These are phyloP conservation scores for Vigna radiata DNA, from an alignment of 306 rosid species.

Conservation along the genomic window DNA sequence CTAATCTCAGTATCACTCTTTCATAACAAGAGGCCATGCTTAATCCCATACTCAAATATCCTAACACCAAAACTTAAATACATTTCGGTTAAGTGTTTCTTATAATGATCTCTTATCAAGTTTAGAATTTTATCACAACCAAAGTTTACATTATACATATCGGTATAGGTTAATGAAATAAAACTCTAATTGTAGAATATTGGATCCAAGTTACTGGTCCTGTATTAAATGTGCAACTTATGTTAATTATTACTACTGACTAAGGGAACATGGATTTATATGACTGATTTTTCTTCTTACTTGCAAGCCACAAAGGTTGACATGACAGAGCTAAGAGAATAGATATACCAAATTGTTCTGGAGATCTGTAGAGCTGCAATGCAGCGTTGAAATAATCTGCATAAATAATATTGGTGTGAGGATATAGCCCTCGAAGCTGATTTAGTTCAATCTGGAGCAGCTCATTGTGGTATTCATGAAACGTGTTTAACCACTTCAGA, in stretches of 20 bases:
- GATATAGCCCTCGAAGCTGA: constrained; percentile 49
- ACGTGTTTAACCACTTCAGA: constrained; percentile 53
- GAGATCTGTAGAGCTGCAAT: constrained; percentile 42
- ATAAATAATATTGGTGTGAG: constrained; percentile 52
- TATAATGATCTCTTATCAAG: too few relatives aligned
- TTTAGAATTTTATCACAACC: too few relatives aligned
- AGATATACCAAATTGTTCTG: constrained; percentile 55
- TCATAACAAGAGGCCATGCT: constrained; percentile 5
- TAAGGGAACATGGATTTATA: constrained; percentile 3
- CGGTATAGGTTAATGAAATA: not conserved
- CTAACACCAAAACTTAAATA: not conserved
- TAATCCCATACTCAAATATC: not conserved
- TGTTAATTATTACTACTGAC: constrained; percentile 13
- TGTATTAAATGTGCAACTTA: not conserved
- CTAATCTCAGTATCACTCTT: not conserved
- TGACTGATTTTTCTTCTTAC: constrained; percentile 1
- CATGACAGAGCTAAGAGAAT: constrained; percentile 5
- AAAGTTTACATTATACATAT: not conserved
- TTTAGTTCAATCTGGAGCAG: constrained; percentile 51
- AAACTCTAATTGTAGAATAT: not conserved
- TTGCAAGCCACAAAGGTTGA: constrained; percentile 5
- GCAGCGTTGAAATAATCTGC: constrained; percentile 61
- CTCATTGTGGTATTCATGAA: constrained; percentile 53
- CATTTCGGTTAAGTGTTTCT: too few relatives aligned
- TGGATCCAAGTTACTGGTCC: not conserved